These are phyloP conservation scores for Wickerhamia fluorescens DNA, from an alignment of 805 yeast genomes.

Conservation along the genomic window DNA sequence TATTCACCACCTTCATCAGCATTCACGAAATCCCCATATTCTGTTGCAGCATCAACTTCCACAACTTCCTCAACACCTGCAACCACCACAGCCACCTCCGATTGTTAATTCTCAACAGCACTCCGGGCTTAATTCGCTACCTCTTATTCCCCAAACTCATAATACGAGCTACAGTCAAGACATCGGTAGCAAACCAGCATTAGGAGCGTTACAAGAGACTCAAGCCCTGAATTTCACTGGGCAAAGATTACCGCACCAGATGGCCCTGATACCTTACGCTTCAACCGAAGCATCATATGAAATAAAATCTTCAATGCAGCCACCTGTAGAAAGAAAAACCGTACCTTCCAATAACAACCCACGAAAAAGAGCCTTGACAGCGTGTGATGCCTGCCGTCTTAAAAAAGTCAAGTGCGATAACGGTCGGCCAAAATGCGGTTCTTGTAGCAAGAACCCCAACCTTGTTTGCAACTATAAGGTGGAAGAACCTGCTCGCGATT, in stretches of 20 bases:
- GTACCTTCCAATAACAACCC: conserved; percentile 4
- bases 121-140: too few species aligned
- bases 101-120: too few species aligned
- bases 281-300: too few species aligned
- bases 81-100: conserved; percentile 2
- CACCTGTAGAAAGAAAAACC: conserved; percentile 4
- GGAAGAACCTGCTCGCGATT: conserved; percentile 18
- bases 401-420: conserved; percentile 34
- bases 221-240: too few species aligned
- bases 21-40: too few species aligned
- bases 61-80: conserved; percentile 3
- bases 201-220: too few species aligned
- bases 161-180: too few species aligned
- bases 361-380: conserved; percentile 29
- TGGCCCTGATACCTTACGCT: neutral
- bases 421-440: conserved; percentile 26
- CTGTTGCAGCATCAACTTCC: conserved; percentile 4
- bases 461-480: conserved; percentile 22
- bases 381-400: conserved; percentile 30
- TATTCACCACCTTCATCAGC: conserved; percentile 7
- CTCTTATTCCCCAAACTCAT: too few species aligned
- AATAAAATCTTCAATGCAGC: conserved; percentile 3
- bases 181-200: too few species aligned
- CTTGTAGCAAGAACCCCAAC: conserved; percentile 23
- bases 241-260: too few species aligned